Conservation (phyloP, 2,329 filamentous ascomycete species). For the Colletotrichum tamarilloi region DNA sequence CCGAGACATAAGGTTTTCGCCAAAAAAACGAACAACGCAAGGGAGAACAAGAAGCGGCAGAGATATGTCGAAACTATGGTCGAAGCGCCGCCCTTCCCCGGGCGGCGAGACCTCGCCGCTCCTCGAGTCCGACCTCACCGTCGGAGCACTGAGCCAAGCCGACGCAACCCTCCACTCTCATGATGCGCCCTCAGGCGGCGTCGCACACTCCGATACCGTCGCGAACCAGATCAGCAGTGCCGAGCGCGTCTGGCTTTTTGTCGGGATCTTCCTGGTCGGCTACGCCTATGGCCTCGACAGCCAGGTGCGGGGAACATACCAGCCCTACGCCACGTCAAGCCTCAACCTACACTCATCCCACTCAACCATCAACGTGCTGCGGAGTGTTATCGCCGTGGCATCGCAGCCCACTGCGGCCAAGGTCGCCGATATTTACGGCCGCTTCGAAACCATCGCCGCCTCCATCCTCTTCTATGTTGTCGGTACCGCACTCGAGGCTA, state of each 20-base stretch:
- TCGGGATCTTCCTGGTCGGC: conserved; percentile 67
- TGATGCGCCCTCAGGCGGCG: conserved; percentile 49
- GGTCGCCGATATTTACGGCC: conserved; percentile 71
- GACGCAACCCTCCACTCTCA: neutral
- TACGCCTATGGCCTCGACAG: conserved; percentile 71
- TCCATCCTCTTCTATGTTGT: conserved; percentile 67
- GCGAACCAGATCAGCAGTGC: conserved; percentile 55
- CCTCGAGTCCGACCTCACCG: conserved; percentile 19
- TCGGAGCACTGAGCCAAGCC: conserved; percentile 9
- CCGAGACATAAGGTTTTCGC: neutral
- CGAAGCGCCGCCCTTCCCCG: conserved; percentile 3
- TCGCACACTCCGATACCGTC: conserved; percentile 63
- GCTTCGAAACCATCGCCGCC: conserved; percentile 66
- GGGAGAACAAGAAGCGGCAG: neutral
- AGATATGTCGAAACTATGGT: conserved; percentile 18
- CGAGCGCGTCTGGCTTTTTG: conserved; percentile 64
- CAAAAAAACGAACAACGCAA: neutral
- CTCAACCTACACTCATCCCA: conserved; percentile 66
- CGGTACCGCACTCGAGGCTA: conserved; percentile 66
- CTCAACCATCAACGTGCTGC: conserved; percentile 68
- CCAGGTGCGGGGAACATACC: conserved; percentile 62
- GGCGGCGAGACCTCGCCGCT: conserved; percentile 29
- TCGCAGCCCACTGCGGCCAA: conserved; percentile 69
- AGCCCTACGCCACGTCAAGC: conserved; percentile 64
- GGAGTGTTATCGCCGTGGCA: conserved; percentile 69